Percentiles rank a stretch among this genome's conserved stretches.
Conservation (phyloP, 257 asterid species). For the Nicotiana paniculata region DNA sequence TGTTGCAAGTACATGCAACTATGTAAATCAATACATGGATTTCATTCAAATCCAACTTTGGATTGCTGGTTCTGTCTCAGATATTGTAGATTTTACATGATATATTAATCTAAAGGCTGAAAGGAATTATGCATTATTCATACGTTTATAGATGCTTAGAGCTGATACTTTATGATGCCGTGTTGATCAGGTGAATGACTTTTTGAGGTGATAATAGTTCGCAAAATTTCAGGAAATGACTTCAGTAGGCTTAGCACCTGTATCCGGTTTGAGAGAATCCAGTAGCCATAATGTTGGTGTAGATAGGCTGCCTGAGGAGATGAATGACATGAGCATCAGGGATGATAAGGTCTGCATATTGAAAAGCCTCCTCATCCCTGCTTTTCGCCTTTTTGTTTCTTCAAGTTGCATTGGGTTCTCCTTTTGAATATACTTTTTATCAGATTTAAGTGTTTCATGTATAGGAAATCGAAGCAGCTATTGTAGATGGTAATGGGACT, state of each 20-base stretch:
- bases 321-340: slow-evolving; percentile 69
- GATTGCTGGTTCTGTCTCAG: too few relatives aligned
- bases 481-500: slow-evolving; percentile 88
- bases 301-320: slow-evolving; percentile 66
- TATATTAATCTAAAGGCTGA: too few relatives aligned
- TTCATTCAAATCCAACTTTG: too few relatives aligned
- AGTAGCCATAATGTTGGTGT: slow-evolving; percentile 45
- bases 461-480: slow-evolving; percentile 75
- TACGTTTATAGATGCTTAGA: too few relatives aligned
- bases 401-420: background rate
- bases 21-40: too few relatives aligned
- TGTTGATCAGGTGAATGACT: slow-evolving; percentile 48
- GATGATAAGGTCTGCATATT: slow-evolving; percentile 50
- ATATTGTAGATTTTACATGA: too few relatives aligned
- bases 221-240: slow-evolving; percentile 50
- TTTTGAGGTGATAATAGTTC: slow-evolving; percentile 32
- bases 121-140: too few relatives aligned
- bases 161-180: background rate
- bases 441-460: background rate
- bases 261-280: slow-evolving; percentile 57
- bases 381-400: background rate
- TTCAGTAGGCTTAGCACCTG: slow-evolving; percentile 56
- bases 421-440: background rate
- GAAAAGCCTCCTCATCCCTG: background rate
- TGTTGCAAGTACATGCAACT: too few relatives aligned